These are phyloP conservation scores for Volvariella volvacea DNA, from an alignment of 1,284 basidiomycete species.

Conservation along the genomic window DNA sequence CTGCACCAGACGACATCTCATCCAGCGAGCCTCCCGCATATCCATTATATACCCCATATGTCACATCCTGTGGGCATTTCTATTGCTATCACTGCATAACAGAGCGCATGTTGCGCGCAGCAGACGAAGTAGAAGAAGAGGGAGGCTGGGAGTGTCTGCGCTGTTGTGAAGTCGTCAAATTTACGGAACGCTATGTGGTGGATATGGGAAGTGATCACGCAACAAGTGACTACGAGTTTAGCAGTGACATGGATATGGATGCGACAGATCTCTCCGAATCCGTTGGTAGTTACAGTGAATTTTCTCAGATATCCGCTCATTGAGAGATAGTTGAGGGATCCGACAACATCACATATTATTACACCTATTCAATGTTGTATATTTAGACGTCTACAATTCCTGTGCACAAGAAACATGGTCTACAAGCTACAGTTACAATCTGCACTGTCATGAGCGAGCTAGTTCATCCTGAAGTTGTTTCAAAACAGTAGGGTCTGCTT, in stretches of 20 bases:
- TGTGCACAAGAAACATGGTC: no score
- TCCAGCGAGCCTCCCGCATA: slow-evolving; percentile 41
- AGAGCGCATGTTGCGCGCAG: slow-evolving; percentile 68
- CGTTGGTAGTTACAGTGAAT: slow-evolving; percentile 46
- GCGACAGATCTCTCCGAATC: slow-evolving; percentile 39
- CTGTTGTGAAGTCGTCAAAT: slow-evolving; percentile 56
- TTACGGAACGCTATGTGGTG: slow-evolving; percentile 42
- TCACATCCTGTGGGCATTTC: slow-evolving; percentile 70
- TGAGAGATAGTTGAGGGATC: background rate
- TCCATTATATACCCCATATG: slow-evolving; percentile 67
- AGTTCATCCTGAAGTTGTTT: slow-evolving; percentile 60
- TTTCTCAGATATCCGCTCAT: slow-evolving; percentile 10
- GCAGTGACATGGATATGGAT: slow-evolving; percentile 46
- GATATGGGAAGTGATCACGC: slow-evolving; percentile 34
- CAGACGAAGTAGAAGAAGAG: slow-evolving; percentile 54
- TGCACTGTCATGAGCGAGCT: slow-evolving; percentile 5
- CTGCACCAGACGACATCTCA: slow-evolving; percentile 11
- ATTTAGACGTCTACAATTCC: no score
- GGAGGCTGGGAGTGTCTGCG: slow-evolving; percentile 76
- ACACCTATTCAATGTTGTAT: background rate
- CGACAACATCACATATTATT: slow-evolving; percentile 1
- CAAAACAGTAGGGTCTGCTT: slow-evolving; percentile 64
- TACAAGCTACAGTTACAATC: no score
- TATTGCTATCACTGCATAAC: slow-evolving; percentile 89
- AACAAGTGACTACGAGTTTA: slow-evolving; percentile 52